These are phyloP conservation scores for Pouteria glomerata DNA, from an alignment of 148 eudicot genomes.

Conservation along the genomic window DNA sequence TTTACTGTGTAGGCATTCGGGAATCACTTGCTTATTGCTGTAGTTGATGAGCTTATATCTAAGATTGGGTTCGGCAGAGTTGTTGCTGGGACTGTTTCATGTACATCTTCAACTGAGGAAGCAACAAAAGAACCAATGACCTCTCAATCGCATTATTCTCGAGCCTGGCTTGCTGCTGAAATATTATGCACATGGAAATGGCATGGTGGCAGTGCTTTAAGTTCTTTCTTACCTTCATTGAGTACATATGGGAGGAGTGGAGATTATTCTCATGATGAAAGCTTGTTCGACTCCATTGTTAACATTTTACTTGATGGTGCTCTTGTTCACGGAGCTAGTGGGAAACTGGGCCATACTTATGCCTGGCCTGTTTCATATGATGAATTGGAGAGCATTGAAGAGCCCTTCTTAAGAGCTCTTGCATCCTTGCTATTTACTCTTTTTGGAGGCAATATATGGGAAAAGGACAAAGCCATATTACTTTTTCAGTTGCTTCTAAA, in stretches of 20 bases:
- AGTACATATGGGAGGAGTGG: conserved; percentile 34
- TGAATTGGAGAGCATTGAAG: conserved; percentile 55
- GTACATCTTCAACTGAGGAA: conserved; percentile 22
- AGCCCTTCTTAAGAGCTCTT: conserved; percentile 75
- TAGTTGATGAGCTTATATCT: conserved; percentile 64
- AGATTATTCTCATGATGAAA: conserved; percentile 12
- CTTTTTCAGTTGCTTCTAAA: conserved; percentile 50
- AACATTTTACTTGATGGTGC: conserved; percentile 74
- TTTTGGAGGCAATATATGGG: conserved; percentile 61
- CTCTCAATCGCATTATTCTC: conserved; percentile 34
- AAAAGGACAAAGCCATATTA: conserved; percentile 39
- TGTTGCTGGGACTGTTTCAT: conserved; percentile 34
- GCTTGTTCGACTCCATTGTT: conserved; percentile 46
- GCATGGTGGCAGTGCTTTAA: conserved; percentile 67
- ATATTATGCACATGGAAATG: conserved; percentile 92
- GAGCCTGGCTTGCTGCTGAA: conserved; percentile 95
- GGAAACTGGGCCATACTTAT: conserved; percentile 36
- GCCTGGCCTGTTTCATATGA: conserved; percentile 53
- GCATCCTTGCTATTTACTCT: conserved; percentile 47
- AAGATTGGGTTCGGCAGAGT: conserved; percentile 57
- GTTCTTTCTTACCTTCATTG: conserved; percentile 64
- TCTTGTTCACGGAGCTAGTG: conserved; percentile 54
- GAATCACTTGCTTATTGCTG: conserved; percentile 45
- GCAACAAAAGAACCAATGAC: conserved; percentile 16
- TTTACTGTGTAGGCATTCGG: conserved; percentile 38